Evolutionary conservation across 1,284 basidiomycete genomes (phyloP), one percentile per base, ranked within the genome.

Genomic region (Irpex lacteus): DNA sequence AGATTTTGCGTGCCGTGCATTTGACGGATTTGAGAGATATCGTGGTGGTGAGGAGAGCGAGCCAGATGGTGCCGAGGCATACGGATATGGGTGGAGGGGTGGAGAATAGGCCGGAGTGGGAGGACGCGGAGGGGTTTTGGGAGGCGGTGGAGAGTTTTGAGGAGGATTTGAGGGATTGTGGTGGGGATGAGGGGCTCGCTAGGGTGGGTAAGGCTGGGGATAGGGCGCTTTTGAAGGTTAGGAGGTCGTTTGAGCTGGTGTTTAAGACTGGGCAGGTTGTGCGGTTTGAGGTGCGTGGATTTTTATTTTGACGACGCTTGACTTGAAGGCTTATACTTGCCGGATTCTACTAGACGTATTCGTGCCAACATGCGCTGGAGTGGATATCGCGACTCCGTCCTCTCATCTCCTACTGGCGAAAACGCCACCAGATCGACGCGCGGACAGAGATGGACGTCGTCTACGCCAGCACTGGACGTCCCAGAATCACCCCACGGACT

Each of bases 401-500:
- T 49, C 81, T 95, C 34, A 77, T 90, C 40, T 74, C 78, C 8
- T 96, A 93, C 73, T 96, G 94, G 94, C 87, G 83, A 60, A 80
- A 85, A 61, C 84, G 89, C 47, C 88, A 92, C 70, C 82, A 82
- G 40, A 79, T 80, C 52, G 91, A 94, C 71, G 88, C 94, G 15
- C 80, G 81, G 62, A 82, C 89, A 64, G 90, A 95, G 74, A 95
- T 95, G 89, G 86, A 92, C 63, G 76, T 91, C 44, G 83, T 86
- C 15, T 84, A 88, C 70, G 76, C 81, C 37, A 77, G 76, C 26
- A 75, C 77, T 44, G 81, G 79, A 34, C 80, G 83, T 64, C 80
- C 85, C 47, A 81, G 82, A 60, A 75, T 88, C 55, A 92, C 86
- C 2, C 86, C 88, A 4, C 70, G 66, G n/a, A 67, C 61, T 6